phyloP scores from a whole-genome alignment of 495 filamentous ascomycete species.

The Neurospora tetrasperma region DNA sequence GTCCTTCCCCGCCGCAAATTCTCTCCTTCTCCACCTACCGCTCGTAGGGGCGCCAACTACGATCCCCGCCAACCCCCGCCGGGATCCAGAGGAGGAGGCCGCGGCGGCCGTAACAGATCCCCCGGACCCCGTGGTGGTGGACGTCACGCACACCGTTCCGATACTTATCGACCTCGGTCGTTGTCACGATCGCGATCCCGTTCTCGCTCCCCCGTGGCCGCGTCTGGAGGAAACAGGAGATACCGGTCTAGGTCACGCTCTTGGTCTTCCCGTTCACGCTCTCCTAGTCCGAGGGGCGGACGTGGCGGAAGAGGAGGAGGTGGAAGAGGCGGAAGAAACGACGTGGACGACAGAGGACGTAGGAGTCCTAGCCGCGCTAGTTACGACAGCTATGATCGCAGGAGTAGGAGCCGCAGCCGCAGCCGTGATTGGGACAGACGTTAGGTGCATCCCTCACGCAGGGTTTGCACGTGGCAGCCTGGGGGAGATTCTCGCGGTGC shows the following conservation, averaged over 20 bases:
- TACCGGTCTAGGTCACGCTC: constrained; percentile 36
- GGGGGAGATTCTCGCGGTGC: neutral
- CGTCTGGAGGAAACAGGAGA: constrained; percentile 25
- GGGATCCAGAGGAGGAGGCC: constrained; percentile 20
- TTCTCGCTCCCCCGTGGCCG: constrained; percentile 21
- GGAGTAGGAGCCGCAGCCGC: constrained; percentile 19
- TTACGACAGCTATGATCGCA: constrained; percentile 36
- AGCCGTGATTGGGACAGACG: constrained; percentile 12
- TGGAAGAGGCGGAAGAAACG: constrained; percentile 23
- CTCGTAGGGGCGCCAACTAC: constrained; percentile 38
- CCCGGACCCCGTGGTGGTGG: constrained; percentile 17
- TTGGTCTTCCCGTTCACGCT: constrained; percentile 36
- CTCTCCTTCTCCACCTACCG: constrained; percentile 40
- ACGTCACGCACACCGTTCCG: constrained; percentile 35
- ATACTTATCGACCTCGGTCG: constrained; percentile 44
- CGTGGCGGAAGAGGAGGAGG: constrained; percentile 34
- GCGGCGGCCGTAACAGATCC: constrained; percentile 19
- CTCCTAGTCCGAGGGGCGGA: constrained; percentile 27
- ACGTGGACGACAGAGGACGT: constrained; percentile 27
- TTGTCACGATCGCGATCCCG: constrained; percentile 38
- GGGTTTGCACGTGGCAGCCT: neutral
- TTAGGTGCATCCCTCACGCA: neutral
- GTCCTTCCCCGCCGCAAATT: constrained; percentile 72
- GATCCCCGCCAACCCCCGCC: constrained; percentile 36
- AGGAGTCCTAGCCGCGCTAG: constrained; percentile 55